Evolutionary conservation across 1,284 basidiomycete species (phyloP).

Genomic region (Naganishia albida): DNA sequence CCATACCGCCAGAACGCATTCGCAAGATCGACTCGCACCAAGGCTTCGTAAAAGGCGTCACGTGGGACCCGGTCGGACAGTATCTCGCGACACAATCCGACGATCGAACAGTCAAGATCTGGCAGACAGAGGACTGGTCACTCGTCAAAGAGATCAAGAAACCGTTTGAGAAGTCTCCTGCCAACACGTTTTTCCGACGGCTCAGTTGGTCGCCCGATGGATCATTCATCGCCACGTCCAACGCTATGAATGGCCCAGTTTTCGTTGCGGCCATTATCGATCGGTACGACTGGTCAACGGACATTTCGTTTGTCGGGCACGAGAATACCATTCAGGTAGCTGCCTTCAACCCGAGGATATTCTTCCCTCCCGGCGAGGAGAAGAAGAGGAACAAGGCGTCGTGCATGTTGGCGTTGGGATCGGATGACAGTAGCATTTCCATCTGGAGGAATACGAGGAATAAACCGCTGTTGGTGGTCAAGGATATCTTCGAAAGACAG

Average conservation of each 20-base stretch:
- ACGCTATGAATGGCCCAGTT: constrained; percentile 95
- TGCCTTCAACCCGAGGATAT: constrained; percentile 88
- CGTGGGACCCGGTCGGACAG: constrained; percentile 96
- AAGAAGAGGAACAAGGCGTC: constrained; percentile 44
- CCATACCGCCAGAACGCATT: constrained; percentile 64
- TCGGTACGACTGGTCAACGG: constrained; percentile 79
- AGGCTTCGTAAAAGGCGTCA: constrained; percentile 97
- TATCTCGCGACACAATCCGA: constrained; percentile 93
- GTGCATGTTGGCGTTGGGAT: constrained; percentile 78
- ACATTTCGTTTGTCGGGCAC: constrained; percentile 92
- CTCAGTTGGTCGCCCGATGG: constrained; percentile 98
- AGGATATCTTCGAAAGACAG: constrained; percentile 90
- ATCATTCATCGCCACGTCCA: constrained; percentile 94
- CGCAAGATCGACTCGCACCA: constrained; percentile 83
- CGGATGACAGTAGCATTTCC: constrained; percentile 76
- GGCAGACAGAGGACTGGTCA: constrained; percentile 90
- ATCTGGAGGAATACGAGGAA: constrained; percentile 91
- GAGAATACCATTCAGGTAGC: constrained; percentile 97
- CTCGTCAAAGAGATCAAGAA: constrained; percentile 80
- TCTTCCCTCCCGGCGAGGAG: constrained; percentile 65
- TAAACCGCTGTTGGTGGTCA: constrained; percentile 84
- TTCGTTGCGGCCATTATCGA: constrained; percentile 96
- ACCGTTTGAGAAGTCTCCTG: constrained; percentile 91
- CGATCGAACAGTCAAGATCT: constrained; percentile 93
- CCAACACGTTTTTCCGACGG: constrained; percentile 90